Evolutionary conservation across 495 filamentous ascomycete species (phyloP), one percentile per base, ranked within the genome.

Genomic region (Aspergillus panamensis): DNA sequence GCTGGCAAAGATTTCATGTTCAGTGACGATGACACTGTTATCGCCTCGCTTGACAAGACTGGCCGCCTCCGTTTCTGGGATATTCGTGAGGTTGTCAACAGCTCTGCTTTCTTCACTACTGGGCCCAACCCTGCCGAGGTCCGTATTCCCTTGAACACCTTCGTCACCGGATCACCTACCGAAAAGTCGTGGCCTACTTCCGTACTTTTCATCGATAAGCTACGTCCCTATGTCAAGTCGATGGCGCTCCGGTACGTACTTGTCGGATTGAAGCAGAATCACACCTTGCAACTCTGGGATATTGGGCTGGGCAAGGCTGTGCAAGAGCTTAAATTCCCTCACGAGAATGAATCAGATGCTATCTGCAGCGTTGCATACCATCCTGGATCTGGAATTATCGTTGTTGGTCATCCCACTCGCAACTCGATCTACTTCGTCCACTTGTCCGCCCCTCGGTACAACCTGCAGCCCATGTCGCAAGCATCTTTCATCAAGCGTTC

Each of bases 271-370:
- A 97, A 97, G 76, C 95, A 97, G 71, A 99, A 99, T 71, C 95
- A 99, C 75, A 94, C 92, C 48, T 85, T 99, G 58, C 95, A 99
- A 77, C 82, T 99, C 55, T 99, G 95, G 95, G 95, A 99, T 82
- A 88, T 99, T 71, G 90, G 89, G 55, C 84, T 99, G 6, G 86
- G 86, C 54, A 96, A 95, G 76, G 87, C 92, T 30, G 94, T 99
- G 48, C 92, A 97, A 71, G 95, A 99, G 76, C 83, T 97, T 65
- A 91, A 93, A 71, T 87, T 99, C 57, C 95, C 95, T 6, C 95
- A 99, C 67, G 88, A 88, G 74, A 96, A 93, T 62, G 95, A 99
- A 72, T 92, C 90, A 10, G 95, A 99, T 75, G 90, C 91, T 17
- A 91, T 96, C 55, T 97, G 95, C 76, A 97, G 92, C 64, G 87